Conservation (phyloP, 768 basidiomycete genomes). For the Hygrophorus russula region DNA sequence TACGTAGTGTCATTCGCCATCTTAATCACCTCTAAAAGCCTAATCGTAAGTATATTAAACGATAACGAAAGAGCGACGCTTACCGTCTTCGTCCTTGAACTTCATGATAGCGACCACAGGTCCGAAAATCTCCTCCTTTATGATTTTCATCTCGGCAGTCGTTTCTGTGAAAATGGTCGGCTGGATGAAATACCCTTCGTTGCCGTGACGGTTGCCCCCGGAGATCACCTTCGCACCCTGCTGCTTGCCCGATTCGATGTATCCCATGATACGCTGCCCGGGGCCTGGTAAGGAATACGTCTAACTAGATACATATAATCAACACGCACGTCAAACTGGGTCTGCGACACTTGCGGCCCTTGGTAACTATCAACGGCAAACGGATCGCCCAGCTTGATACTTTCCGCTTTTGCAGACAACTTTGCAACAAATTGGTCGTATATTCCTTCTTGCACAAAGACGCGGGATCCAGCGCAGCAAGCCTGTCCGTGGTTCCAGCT, state of each 20-base stretch:
- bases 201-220: slow-evolving; percentile 49
- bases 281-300: neutral
- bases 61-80: slow-evolving; percentile 2
- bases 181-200: slow-evolving; percentile 49
- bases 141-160: slow-evolving; percentile 54
- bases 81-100: slow-evolving; percentile 46
- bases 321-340: slow-evolving; percentile 55
- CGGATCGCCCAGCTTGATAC: slow-evolving; percentile 60
- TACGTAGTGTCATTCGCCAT: slow-evolving; percentile 83
- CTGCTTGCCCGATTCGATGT: slow-evolving; percentile 59
- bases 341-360: slow-evolving; percentile 71
- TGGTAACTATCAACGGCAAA: slow-evolving; percentile 50
- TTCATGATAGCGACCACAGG: slow-evolving; percentile 61
- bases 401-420: slow-evolving; percentile 43
- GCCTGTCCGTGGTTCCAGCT: slow-evolving; percentile 66
- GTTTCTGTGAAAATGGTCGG: slow-evolving; percentile 55
- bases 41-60: neutral
- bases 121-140: slow-evolving; percentile 61
- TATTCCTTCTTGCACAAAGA: slow-evolving; percentile 69
- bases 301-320: neutral
- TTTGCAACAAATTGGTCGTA: slow-evolving; percentile 67
- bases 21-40: slow-evolving; percentile 43
- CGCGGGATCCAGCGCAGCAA: slow-evolving; percentile 78
- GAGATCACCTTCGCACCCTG: slow-evolving; percentile 52
- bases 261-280: slow-evolving; percentile 50